A percentile compares a stretch with the other conserved stretches of the same genome.
phyloP scores from a whole-genome alignment of 1,139 yeast genomes.

The Candida neerlandica region DNA sequence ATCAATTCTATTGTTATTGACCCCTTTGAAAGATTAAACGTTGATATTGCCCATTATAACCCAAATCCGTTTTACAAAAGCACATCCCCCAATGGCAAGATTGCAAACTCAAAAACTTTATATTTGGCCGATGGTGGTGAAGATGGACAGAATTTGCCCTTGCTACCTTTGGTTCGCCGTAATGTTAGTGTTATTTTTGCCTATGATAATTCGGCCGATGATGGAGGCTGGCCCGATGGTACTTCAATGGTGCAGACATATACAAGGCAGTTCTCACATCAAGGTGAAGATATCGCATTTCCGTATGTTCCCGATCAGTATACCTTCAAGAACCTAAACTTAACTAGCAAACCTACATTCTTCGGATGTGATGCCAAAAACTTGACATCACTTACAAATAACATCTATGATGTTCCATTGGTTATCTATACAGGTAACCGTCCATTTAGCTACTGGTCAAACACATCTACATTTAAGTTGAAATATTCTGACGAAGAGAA shows the following conservation, averaged over 20 bases:
- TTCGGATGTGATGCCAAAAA: conserved; percentile 48
- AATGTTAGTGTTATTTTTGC: conserved; percentile 32
- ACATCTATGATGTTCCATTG: conserved; percentile 40
- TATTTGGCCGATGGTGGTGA: conserved; percentile 36
- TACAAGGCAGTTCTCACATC: conserved; percentile 33
- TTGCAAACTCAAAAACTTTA: conserved; percentile 22
- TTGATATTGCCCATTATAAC: conserved; percentile 42
- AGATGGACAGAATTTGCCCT: conserved; percentile 33
- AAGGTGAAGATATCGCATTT: conserved; percentile 31
- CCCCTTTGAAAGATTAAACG: conserved; percentile 14
- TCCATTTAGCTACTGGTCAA: conserved; percentile 40
- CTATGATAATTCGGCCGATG: conserved; percentile 34
- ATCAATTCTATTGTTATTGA: conserved; percentile 30
- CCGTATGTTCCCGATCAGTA: conserved; percentile 42
- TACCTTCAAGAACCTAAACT: conserved; percentile 35
- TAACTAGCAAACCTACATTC: conserved; percentile 46
- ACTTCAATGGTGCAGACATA: conserved; percentile 35
- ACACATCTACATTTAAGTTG: conserved; percentile 39
- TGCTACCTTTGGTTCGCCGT: conserved; percentile 29
- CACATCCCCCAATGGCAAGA: conserved; percentile 17
- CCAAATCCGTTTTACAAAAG: conserved; percentile 54
- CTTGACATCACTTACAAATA: conserved; percentile 36
- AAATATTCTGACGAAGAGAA: conserved; percentile 37
- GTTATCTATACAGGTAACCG: conserved; percentile 44
- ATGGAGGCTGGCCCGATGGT: conserved; percentile 39